Base-by-base conservation (phyloP, 2,329 filamentous ascomycete species). In the Celoporthe dispersa region DNA sequence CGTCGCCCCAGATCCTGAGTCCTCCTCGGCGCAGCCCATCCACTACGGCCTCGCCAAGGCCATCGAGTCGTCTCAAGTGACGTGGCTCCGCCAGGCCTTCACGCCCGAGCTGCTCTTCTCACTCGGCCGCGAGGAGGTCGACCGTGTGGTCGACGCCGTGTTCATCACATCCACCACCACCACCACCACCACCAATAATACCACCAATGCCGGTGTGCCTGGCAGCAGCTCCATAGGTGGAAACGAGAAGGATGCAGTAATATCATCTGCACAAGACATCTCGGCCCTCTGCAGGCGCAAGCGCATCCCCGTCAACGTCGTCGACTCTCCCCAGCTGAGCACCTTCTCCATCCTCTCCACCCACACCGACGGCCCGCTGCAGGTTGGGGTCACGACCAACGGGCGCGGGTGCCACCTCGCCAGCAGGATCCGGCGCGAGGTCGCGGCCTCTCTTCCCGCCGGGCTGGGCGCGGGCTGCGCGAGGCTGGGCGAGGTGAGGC, bases 331-430 rank as follows among this genome's bases (percentile, higher is more conserved):
- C 0, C 86, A 89, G 44, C 90, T 98, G 22, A 98, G 94, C 83
- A 93, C 93, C 35, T 97, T 99, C 79, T 92, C 92, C 6, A 86
- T 99, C 66, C 89, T 98, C 61, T 96, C 94, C 33, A 97, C 93
- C 9, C 90, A 98, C 79, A 90, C 88, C 68, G 94, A 98, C 77
- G 96, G 96, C 0, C 95, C 96, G 12, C 85, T 99, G 55, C 96
- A 98, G 78, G 91, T 99, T 71, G 96, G 96, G 72, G 92, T 99
- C 70, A 98, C 96, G 3, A 98, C 96, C 0, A 98, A 97, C 70
- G 95, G 96, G 28, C 91, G 92, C 75, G 96, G 96, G 1, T 98
- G 96, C 84, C 98, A 97, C 81, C 87, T 99, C 39, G 93, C 96
- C 7, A 93, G 94, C 12, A 88, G 96, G 35, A 93, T 99, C 75